Conservation (phyloP, 2,329 filamentous ascomycete species). For the Diaporthe australafricana region DNA sequence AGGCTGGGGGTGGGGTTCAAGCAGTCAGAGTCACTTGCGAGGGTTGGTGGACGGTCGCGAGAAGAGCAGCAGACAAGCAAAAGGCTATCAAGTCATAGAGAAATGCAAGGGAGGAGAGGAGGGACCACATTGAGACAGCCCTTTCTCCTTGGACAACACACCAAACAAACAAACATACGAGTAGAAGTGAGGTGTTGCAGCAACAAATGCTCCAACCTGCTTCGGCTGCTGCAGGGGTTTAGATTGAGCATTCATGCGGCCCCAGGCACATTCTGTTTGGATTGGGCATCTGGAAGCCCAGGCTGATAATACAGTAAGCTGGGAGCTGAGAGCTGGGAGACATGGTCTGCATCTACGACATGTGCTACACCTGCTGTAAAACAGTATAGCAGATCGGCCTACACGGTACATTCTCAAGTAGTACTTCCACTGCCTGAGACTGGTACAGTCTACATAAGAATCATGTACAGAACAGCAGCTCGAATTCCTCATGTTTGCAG, state of each 20-base stretch:
- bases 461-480: not conserved
- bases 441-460: not conserved
- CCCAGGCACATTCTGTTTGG: not conserved
- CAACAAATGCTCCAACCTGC: not conserved
- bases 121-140: constrained; percentile 15
- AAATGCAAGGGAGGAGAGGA: constrained; percentile 25
- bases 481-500: not conserved
- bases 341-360: not conserved
- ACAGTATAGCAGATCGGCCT: not conserved
- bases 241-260: constrained; percentile 20
- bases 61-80: not conserved
- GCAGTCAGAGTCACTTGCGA: not conserved
- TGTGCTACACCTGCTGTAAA: not conserved
- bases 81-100: constrained; percentile 10
- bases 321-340: not conserved
- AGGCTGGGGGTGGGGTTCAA: constrained; percentile 1
- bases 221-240: constrained; percentile 13
- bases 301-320: not conserved
- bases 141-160: constrained; percentile 2
- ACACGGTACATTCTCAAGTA: not conserved
- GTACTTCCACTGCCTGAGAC: not conserved
- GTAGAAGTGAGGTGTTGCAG: constrained; percentile 7
- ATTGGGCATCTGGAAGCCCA: not conserved
- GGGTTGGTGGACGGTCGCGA: not conserved
- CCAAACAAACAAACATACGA: constrained; percentile 26